Conservation (phyloP, 2,329 filamentous ascomycete genomes). For the Fusarium sp. region DNA sequence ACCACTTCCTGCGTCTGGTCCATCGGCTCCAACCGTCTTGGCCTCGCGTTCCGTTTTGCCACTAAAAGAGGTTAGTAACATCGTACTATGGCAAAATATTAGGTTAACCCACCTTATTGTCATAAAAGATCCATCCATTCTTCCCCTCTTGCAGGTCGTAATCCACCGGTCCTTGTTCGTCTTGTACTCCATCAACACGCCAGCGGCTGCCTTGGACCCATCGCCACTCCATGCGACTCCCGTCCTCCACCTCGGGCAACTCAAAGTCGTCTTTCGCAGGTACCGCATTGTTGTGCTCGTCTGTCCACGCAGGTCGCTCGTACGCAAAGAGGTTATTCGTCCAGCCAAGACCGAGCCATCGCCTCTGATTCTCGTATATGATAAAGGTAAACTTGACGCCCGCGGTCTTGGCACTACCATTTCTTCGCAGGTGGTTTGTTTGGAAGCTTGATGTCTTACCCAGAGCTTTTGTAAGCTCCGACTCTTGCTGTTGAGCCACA, state of each 20-base stretch:
- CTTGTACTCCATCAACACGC: conserved; percentile 83
- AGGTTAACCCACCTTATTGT: conserved; percentile 82
- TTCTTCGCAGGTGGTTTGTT: conserved; percentile 46
- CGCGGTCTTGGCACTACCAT: conserved; percentile 70
- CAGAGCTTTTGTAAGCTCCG: conserved; percentile 64
- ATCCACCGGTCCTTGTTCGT: conserved; percentile 61
- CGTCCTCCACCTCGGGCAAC: conserved; percentile 74
- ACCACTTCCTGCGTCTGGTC: conserved; percentile 95
- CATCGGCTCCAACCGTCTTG: conserved; percentile 95
- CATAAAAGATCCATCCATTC: conserved; percentile 96
- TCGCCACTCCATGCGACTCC: conserved; percentile 71
- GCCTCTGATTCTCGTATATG: conserved; percentile 94
- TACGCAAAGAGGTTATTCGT: conserved; percentile 92
- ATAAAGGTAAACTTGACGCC: conserved; percentile 97
- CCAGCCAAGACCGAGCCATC: conserved; percentile 97
- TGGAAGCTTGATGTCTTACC: conserved; percentile 48
- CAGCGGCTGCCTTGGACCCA: conserved; percentile 92
- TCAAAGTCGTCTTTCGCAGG: conserved; percentile 81
- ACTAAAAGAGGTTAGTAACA: conserved; percentile 65
- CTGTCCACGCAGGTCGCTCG: conserved; percentile 92
- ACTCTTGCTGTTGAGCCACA: conserved; percentile 51
- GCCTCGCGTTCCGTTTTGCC: conserved; percentile 89
- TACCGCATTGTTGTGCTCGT: conserved; percentile 90
- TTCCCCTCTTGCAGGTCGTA: conserved; percentile 74
- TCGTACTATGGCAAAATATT: rapidly evolving